Evolutionary conservation across 495 filamentous ascomycete species (phyloP).

Genomic region (Geopyxis carbonaria): DNA sequence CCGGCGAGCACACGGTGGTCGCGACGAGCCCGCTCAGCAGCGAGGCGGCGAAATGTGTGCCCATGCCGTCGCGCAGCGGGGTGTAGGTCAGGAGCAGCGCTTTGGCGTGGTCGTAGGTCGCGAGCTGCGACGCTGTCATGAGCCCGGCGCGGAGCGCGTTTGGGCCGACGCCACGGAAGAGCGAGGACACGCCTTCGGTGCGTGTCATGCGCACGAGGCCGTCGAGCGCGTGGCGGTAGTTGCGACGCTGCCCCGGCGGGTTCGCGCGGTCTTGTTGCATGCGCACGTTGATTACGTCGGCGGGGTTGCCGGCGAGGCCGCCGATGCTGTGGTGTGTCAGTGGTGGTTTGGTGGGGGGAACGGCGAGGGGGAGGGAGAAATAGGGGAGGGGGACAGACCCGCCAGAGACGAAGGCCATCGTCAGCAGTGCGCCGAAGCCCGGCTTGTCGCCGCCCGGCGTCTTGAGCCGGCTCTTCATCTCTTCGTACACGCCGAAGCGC

Average conservation of each 20-base stretch:
- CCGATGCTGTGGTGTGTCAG: too few relatives aligned
- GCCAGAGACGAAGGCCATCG: slow-evolving; percentile 65
- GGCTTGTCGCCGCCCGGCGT: slow-evolving; percentile 36
- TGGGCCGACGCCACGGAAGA: slow-evolving; percentile 83
- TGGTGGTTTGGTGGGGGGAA: too few relatives aligned
- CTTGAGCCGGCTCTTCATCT: slow-evolving; percentile 51
- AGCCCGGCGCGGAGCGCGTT: slow-evolving; percentile 78
- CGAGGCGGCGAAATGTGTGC: slow-evolving; percentile 73
- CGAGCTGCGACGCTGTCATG: slow-evolving; percentile 85
- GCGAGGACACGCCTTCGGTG: slow-evolving; percentile 45
- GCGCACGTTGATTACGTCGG: slow-evolving; percentile 85
- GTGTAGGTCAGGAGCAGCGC: slow-evolving; percentile 46
- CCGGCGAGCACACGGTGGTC: slow-evolving; percentile 84
- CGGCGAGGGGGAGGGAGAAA: too few relatives aligned
- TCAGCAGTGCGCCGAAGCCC: slow-evolving; percentile 54
- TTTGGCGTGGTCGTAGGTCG: slow-evolving; percentile 88
- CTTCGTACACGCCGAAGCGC: slow-evolving; percentile 87
- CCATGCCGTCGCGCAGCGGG: slow-evolving; percentile 55
- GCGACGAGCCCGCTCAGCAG: slow-evolving; percentile 84
- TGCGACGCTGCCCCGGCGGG: slow-evolving; percentile 51
- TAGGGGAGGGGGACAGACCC: slow-evolving; percentile 33
- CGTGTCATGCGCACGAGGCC: slow-evolving; percentile 69
- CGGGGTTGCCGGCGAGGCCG: slow-evolving; percentile 79
- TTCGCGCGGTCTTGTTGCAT: slow-evolving; percentile 93
- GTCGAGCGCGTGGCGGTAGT: slow-evolving; percentile 81